Evolutionary conservation across 1,284 basidiomycete species (phyloP), one percentile per base, ranked within the genome.

Genomic region (Afroboletus lepidellus): DNA sequence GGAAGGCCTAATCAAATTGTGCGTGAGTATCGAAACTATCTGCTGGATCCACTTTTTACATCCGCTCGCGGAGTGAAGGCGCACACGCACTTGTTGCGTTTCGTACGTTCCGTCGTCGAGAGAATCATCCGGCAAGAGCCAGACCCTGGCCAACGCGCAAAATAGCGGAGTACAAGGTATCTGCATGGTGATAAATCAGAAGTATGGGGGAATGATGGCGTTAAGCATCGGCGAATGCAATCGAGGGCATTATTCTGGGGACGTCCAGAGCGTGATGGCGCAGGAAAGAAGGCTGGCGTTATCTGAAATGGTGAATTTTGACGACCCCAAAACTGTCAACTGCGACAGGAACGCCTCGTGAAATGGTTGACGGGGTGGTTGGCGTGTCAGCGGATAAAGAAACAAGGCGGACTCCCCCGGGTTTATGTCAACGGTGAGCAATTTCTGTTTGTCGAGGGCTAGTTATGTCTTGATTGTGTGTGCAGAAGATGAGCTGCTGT

Each of bases 261-360:
- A 20, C 15, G 41, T 32, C 51, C 34, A 53, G 54, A 53, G 52
- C 48, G 44, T 60, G 55, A 29, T 33, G 34, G 43, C 21, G 18
- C 41, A 38, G 18, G 45, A 32, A 54, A 23, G 38, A 42, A 23
- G 15, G 29, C 36, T 23, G 33, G 25, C 29, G 42, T 45, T 32
- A 9, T 42, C 56, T 29, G 39, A 37, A 51, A 47, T 41, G 54
- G 44, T 29, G 41, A 16, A 7, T 46, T 49, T 42, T 34, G 29
- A 32, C 29, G 51, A 63, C 65, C 65, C 65, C 55, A 71, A 70
- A 66, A 58, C 67, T 70, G 65, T 69, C 65, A 70, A n/a, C 20
- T 42, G 38, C 43, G 30, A 57, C 60, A 64, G 57, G 50, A 54
- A 57, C 59, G 48, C 66, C 56, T 54, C 51, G 45, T 52, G 58